phyloP scores from a whole-genome alignment of 192 early-diverging fungal species.

The Gonapodya sp. region DNA sequence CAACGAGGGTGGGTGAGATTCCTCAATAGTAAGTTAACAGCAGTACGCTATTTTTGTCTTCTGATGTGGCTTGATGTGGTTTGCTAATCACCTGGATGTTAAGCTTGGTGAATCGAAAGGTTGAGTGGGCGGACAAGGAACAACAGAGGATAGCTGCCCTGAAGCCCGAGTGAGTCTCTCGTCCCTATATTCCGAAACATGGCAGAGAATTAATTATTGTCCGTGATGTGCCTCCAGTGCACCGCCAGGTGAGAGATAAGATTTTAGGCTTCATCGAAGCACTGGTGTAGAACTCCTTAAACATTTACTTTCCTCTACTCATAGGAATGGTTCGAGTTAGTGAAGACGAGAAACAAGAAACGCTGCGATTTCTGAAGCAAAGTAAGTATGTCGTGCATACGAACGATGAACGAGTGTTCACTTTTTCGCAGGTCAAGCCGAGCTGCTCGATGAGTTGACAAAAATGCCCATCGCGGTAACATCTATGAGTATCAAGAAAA shows the following conservation, averaged over 20 bases:
- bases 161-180: constrained; percentile 17
- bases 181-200: constrained; percentile 34
- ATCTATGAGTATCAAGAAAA: constrained; percentile 23
- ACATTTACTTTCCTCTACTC: too few relatives aligned
- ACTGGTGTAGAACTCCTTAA: too few relatives aligned
- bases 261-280: background rate
- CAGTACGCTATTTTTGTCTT: background rate
- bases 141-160: constrained; percentile 28
- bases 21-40: constrained; percentile 36
- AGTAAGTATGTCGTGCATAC: constrained; percentile 18
- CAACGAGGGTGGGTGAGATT: constrained; percentile 29
- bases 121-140: constrained; percentile 44
- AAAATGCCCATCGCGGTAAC: constrained; percentile 37
- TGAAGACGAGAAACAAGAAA: constrained; percentile 34
- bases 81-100: background rate
- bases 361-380: constrained; percentile 23
- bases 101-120: constrained; percentile 41
- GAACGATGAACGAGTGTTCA: constrained; percentile 9
- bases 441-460: constrained; percentile 25
- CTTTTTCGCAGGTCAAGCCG: constrained; percentile 19
- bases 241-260: constrained; percentile 11
- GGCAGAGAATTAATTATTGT: constrained; percentile 29
- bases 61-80: background rate
- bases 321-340: background rate
- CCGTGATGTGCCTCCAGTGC: background rate